A percentile compares a stretch with the other conserved stretches of the same genome.
Conservation (phyloP, 345 rosid genomes). For the Crucihimalaya himalaica region DNA sequence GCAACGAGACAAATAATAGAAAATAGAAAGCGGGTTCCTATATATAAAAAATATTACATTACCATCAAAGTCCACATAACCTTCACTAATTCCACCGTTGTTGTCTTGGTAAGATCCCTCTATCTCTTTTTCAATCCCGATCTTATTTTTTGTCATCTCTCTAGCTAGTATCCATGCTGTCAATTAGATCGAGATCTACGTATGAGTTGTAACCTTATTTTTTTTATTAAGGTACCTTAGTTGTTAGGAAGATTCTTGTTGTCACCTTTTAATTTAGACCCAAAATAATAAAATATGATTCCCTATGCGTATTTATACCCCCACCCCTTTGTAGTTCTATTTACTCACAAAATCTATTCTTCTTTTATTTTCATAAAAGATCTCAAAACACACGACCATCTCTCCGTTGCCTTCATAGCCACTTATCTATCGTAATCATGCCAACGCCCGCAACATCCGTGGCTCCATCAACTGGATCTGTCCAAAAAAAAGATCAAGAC, state of each 20-base stretch:
- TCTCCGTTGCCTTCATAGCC: neutral
- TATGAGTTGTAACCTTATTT: neutral
- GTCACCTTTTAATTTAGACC: neutral
- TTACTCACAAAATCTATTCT: conserved; percentile 1
- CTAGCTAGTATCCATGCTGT: neutral
- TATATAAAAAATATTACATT: neutral
- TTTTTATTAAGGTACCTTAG: neutral
- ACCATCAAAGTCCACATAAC: neutral
- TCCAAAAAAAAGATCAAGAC: conserved; percentile 71
- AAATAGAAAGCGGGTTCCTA: neutral
- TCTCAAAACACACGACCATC: conserved; percentile 2
- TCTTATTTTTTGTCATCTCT: neutral
- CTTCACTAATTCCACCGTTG: neutral
- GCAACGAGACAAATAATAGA: neutral
- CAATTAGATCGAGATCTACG: neutral
- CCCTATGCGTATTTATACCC: neutral
- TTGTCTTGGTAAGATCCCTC: neutral
- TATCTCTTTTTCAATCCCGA: neutral
- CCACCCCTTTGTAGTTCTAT: neutral
- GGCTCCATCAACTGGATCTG: conserved; percentile 50
- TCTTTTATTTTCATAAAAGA: neutral
- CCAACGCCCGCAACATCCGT: neutral
- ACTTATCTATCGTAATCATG: neutral
- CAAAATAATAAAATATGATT: neutral
- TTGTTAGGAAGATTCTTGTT: neutral